Evolutionary conservation across 2,329 filamentous ascomycete genomes (phyloP).

Genomic region (Aspergillus amoenus): DNA sequence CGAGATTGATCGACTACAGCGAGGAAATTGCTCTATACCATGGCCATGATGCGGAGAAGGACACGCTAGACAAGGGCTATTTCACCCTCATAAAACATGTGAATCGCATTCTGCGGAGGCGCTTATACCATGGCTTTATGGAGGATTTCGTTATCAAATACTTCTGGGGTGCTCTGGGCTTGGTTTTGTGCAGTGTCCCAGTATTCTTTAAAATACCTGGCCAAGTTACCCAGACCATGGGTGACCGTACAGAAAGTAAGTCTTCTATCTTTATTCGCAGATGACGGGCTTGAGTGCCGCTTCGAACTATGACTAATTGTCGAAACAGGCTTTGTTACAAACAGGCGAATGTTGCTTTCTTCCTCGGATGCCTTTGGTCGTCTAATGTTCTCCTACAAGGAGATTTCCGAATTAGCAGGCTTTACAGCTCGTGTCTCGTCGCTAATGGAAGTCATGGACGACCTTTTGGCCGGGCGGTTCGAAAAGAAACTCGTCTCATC

Average conservation of each 20-base stretch:
- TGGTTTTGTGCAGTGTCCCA: slow-evolving; percentile 88
- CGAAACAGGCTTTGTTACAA: slow-evolving; percentile 76
- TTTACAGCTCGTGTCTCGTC: slow-evolving; percentile 92
- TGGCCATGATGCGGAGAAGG: slow-evolving; percentile 91
- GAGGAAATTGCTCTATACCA: slow-evolving; percentile 92
- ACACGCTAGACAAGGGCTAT: slow-evolving; percentile 95
- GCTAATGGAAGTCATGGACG: slow-evolving; percentile 89
- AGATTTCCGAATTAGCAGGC: slow-evolving; percentile 92
- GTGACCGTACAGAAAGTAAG: slow-evolving; percentile 59
- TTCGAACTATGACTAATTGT: not conserved
- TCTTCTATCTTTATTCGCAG: not conserved
- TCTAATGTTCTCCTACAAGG: slow-evolving; percentile 97
- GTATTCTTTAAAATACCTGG: slow-evolving; percentile 94
- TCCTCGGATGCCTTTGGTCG: slow-evolving; percentile 95
- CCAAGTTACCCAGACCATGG: slow-evolving; percentile 52
- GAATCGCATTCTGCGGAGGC: slow-evolving; percentile 84
- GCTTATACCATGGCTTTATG: slow-evolving; percentile 98
- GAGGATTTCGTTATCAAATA: slow-evolving; percentile 99
- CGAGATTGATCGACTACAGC: slow-evolving; percentile 88
- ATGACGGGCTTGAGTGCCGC: too few relatives aligned
- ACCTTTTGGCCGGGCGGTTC: slow-evolving; percentile 85
- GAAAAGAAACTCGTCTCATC: slow-evolving; percentile 96
- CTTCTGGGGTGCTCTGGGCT: slow-evolving; percentile 92
- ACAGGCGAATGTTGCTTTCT: slow-evolving; percentile 84
- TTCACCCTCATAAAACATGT: slow-evolving; percentile 99